Percentiles rank a stretch among this genome's conserved stretches.
These are phyloP conservation scores for Sonneratia caseolaris DNA, from an alignment of 345 rosid genomes.

Conservation along the genomic window DNA sequence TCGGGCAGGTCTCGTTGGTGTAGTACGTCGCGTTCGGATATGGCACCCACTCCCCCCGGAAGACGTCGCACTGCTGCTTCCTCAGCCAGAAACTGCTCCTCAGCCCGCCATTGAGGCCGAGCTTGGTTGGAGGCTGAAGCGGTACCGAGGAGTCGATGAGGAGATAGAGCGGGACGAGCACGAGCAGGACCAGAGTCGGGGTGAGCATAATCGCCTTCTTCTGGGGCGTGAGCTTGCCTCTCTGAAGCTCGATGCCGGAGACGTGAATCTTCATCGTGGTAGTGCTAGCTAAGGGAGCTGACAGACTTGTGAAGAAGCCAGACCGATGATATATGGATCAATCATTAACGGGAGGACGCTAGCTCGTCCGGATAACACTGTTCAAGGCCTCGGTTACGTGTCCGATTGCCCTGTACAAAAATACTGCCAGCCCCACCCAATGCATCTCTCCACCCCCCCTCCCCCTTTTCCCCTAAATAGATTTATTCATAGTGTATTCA, in stretches of 20 bases:
- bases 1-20: conserved; percentile 25
- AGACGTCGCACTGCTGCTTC: conserved; percentile 25
- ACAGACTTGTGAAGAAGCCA: not conserved
- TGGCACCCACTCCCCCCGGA: conserved; percentile 30
- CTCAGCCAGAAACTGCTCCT: not conserved
- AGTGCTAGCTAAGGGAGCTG: not conserved
- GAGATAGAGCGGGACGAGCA: conserved; percentile 18
- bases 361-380: not conserved
- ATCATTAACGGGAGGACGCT: not conserved
- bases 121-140: not conserved
- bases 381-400: not conserved
- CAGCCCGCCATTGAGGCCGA: not conserved
- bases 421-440: too few relatives aligned
- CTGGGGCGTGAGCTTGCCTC: conserved; percentile 5
- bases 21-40: conserved; percentile 23
- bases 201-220: conserved; percentile 5
- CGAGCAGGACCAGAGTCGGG: conserved; percentile 9
- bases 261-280: conserved; percentile 13
- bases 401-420: too few relatives aligned
- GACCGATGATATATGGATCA: not conserved
- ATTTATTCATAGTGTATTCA: too few relatives aligned
- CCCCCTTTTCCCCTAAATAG: too few relatives aligned
- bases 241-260: not conserved
- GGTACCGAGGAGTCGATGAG: conserved; percentile 9
- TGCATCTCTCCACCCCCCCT: too few relatives aligned